Conservation (phyloP, 1,284 basidiomycete species). For the Ganoderma meredithae region DNA sequence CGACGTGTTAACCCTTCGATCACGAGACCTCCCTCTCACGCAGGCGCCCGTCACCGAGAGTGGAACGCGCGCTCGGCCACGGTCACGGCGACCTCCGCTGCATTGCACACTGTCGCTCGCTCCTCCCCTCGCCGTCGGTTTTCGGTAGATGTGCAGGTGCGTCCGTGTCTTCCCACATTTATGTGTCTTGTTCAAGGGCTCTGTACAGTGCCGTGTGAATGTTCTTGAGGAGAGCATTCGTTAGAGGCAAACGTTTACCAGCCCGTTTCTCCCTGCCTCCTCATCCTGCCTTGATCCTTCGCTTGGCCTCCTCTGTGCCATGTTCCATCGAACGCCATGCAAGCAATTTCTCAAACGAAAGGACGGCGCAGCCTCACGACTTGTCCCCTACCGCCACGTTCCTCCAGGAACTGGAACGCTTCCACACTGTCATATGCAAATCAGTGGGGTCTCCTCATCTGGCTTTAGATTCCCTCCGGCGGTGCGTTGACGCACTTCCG, state of each 20-base stretch:
- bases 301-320: not conserved
- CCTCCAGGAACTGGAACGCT: not conserved
- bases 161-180: not conserved
- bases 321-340: not conserved
- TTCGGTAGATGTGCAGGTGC: conserved; percentile 28
- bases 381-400: not conserved
- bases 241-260: conserved; percentile 30
- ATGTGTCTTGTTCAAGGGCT: not conserved
- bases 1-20: conserved; percentile 38
- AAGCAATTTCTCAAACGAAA: not conserved
- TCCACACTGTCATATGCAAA: conserved; percentile 8
- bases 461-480: not conserved
- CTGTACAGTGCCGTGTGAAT: conserved; percentile 39
- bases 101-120: not conserved
- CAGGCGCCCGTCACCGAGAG: conserved; percentile 16
- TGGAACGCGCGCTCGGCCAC: not conserved
- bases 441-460: not conserved
- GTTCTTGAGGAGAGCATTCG: conserved; percentile 40
- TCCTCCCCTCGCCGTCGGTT: not conserved
- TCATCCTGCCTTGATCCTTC: conserved; percentile 3
- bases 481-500: not conserved
- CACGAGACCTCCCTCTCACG: conserved; percentile 22
- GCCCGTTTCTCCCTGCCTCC: not conserved
- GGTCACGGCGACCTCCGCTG: not conserved
- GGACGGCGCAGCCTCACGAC: not conserved